Evolutionary conservation across 495 filamentous ascomycete species (phyloP).

Genomic region (Tuber indicum): DNA sequence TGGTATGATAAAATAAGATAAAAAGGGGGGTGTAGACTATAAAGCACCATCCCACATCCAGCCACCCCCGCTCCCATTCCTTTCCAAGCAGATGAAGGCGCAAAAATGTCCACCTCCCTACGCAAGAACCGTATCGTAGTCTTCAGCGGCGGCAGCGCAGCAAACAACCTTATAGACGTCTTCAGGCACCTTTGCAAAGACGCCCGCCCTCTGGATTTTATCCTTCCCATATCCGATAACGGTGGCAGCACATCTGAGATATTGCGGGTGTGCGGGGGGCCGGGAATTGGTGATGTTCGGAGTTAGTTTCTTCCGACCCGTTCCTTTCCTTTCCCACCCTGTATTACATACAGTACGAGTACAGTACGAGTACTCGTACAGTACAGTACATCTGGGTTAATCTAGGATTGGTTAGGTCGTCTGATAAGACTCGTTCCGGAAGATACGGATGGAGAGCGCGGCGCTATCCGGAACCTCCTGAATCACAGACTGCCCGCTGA

Average conservation of each 20-base stretch:
- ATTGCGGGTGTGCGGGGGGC: slow-evolving; percentile 86
- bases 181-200: slow-evolving; percentile 68
- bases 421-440: slow-evolving; percentile 83
- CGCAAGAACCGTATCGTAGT: slow-evolving; percentile 60
- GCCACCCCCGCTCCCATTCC: not conserved
- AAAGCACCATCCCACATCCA: not conserved
- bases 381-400: not conserved
- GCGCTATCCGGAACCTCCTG: slow-evolving; percentile 71
- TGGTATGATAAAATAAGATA: not conserved
- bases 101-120: not conserved
- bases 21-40: not conserved
- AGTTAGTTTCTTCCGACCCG: slow-evolving; percentile 52
- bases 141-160: slow-evolving; percentile 83
- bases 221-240: slow-evolving; percentile 94
- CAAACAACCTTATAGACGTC: slow-evolving; percentile 88
- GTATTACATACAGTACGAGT: too few relatives aligned
- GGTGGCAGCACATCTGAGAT: slow-evolving; percentile 86
- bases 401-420: slow-evolving; percentile 52
- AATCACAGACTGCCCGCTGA: slow-evolving; percentile 70
- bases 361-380: too few relatives aligned
- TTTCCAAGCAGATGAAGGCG: not conserved
- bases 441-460: slow-evolving; percentile 54
- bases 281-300: slow-evolving; percentile 84
- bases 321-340: slow-evolving; percentile 2
- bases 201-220: slow-evolving; percentile 54